Evolutionary conservation across 179 eudicot species (phyloP).

Genomic region (Gypsophila paniculata): DNA sequence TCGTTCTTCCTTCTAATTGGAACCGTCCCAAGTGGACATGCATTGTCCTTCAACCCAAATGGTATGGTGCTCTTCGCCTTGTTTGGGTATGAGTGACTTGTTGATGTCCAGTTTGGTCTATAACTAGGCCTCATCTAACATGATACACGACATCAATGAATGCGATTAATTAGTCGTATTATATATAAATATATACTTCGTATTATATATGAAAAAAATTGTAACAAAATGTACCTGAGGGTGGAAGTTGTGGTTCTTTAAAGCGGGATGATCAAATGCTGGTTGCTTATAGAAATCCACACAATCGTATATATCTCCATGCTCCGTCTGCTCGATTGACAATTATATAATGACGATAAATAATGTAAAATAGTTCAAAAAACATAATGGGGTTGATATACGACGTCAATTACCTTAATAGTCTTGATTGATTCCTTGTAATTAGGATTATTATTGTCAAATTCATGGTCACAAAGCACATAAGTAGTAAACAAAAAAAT

Average conservation of each 20-base stretch:
- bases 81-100: not conserved
- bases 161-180: not conserved
- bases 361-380: not conserved
- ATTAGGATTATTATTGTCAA: too few relatives aligned
- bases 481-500: too few relatives aligned
- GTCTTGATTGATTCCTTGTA: too few relatives aligned
- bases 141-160: not conserved
- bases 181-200: too few relatives aligned
- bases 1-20: conserved; percentile 24
- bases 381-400: not conserved
- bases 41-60: conserved; percentile 21
- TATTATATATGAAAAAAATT: not conserved
- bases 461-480: too few relatives aligned
- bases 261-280: conserved; percentile 22
- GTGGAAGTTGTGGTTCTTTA: conserved; percentile 22
- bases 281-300: conserved; percentile 27
- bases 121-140: conserved; percentile 21
- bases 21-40: conserved; percentile 27
- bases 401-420: not conserved
- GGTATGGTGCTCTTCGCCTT: not conserved
- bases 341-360: not conserved
- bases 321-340: conserved; percentile 6
- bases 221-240: conserved; percentile 15
- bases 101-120: not conserved
- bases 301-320: conserved; percentile 23